Base-by-base conservation (phyloP, 2,329 filamentous ascomycete genomes). In the Nemania sp. region DNA sequence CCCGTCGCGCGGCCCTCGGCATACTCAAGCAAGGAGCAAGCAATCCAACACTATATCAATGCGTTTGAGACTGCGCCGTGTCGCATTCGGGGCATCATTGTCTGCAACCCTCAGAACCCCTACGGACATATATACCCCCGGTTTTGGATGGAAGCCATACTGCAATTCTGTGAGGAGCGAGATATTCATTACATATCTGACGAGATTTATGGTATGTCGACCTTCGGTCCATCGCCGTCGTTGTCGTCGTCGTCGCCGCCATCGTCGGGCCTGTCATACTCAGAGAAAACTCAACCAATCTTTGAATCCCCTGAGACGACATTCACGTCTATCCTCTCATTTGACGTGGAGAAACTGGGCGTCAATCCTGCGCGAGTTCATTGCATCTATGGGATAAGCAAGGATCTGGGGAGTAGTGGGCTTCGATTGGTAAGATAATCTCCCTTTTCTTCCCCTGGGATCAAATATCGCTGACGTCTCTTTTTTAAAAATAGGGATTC, bases 151-250 rank as follows among this genome's bases (percentile, higher is more conserved):
- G 56, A 58, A 25, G 56, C 40, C 17, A 48, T 58, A 40, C 17
- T 58, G 34, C 56, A 58, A 17, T 58, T 58, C 25, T 58, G 56
- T 49, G 56, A 58, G 10, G 42, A 32, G 4, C 42, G 48, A 5
- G 56, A 58, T 21, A 47, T 58, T n/a, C 48, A 53, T 13, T 58
- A 58, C 18, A 58, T 58, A 21, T 58, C 56, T 6, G 56, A 58
- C 43, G 56, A 58, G 49, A 58, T 58, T 20, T 58, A 58, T 12
- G 56, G 48, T 12, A 53, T 58, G 56, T 58, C 56, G 9, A 52
- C 56, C 17, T 58, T 58, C 35, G 56, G 56, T 7, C 49, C 56
- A 13, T 32, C 35, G 35, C 25, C 25, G 25, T 29, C 25, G 25
- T 29, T 29, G 25, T 29, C 25, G 25, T 29, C 25, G 25, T 29